phyloP scores from a whole-genome alignment of 345 rosid species.

The Bretschneidera sinensis region DNA sequence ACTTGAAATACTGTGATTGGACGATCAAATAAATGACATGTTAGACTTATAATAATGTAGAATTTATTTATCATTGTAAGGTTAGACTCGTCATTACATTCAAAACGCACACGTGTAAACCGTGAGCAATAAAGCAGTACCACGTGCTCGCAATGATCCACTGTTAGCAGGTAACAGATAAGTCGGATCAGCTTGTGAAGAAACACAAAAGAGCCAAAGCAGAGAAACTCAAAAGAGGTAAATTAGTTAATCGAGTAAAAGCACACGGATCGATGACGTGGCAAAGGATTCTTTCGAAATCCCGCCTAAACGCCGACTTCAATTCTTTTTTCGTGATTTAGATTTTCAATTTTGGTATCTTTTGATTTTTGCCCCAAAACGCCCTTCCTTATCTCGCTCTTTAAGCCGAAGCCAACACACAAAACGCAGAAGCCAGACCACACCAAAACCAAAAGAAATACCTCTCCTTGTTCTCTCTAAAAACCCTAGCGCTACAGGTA shows the following conservation, averaged over 20 bases:
- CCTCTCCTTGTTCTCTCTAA: slow-evolving; percentile 17
- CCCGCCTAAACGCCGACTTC: slow-evolving; percentile 54
- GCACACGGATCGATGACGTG: slow-evolving; percentile 36
- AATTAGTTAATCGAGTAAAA: slow-evolving; percentile 11
- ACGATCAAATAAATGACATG: no score
- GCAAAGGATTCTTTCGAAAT: slow-evolving; percentile 29
- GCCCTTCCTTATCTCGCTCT: slow-evolving; percentile 15
- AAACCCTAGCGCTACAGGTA: slow-evolving; percentile 34
- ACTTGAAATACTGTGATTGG: no score
- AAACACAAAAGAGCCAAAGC: no score
- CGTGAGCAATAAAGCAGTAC: no score
- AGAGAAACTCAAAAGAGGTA: no score
- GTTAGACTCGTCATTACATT: no score
- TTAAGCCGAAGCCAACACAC: slow-evolving; percentile 3
- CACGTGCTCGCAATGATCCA: no score
- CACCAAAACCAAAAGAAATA: background rate
- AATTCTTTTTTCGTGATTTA: slow-evolving; percentile 11
- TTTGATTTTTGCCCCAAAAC: slow-evolving; percentile 18
- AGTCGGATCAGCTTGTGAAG: no score
- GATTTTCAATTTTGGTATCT: background rate
- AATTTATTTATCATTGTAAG: no score
- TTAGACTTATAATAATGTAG: no score
- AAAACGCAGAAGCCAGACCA: background rate
- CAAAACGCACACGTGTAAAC: no score
- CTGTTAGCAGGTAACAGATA: no score